A percentile compares a stretch with the other conserved stretches of the same genome.
Conservation (phyloP, 1,284 basidiomycete species). For the Rhizoctonia solani region DNA sequence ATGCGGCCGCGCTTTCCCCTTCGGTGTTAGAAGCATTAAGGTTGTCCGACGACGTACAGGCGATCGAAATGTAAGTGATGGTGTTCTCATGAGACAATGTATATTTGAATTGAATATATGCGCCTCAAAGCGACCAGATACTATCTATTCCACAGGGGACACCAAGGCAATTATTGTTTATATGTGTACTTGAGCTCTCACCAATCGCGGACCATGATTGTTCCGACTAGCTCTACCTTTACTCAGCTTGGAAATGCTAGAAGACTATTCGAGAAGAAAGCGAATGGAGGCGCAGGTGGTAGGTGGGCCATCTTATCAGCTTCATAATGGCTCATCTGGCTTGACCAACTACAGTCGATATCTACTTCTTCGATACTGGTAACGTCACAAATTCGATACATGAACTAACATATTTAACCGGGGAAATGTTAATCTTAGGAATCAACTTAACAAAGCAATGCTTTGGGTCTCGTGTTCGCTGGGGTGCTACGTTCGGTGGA, state of each 20-base stretch:
- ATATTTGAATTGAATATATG: background rate
- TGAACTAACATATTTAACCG: no score
- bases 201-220: no score
- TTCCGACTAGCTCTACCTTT: no score
- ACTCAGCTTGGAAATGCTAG: no score
- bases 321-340: no score
- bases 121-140: background rate
- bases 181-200: no score
- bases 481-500: slow-evolving; percentile 26
- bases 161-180: no score
- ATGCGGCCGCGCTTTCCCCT: slow-evolving; percentile 5
- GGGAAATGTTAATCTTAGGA: background rate
- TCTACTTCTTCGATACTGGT: slow-evolving; percentile 35
- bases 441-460: slow-evolving; percentile 5
- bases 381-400: no score
- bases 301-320: no score
- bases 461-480: slow-evolving; percentile 34
- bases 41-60: slow-evolving; percentile 30
- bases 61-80: slow-evolving; percentile 10
- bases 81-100: background rate
- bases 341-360: no score
- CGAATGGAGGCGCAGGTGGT: no score
- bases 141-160: background rate
- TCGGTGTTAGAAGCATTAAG: background rate
- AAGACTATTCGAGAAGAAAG: no score